These are phyloP conservation scores for Alternaria ethzedia DNA, from an alignment of 2,329 filamentous ascomycete genomes.

Conservation along the genomic window DNA sequence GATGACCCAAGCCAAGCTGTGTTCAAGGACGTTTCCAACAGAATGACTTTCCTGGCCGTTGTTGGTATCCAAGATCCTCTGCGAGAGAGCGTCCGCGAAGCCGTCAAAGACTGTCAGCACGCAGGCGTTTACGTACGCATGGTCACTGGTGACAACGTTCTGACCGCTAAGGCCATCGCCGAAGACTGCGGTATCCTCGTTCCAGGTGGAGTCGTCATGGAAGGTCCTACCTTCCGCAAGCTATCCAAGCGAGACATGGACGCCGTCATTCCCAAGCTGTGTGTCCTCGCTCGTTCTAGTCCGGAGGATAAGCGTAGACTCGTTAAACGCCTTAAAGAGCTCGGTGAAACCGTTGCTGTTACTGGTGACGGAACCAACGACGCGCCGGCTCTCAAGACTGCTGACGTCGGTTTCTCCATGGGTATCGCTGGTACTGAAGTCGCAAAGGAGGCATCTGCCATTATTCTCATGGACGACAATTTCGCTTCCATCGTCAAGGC, in stretches of 20 bases:
- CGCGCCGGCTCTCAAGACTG: conserved; percentile 79
- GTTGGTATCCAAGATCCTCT: conserved; percentile 85
- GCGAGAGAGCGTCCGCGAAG: conserved; percentile 74
- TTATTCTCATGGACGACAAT: conserved; percentile 88
- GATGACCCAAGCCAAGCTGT: conserved; percentile 68
- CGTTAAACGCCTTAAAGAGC: conserved; percentile 67
- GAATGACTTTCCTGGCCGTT: conserved; percentile 76
- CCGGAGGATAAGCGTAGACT: conserved; percentile 73
- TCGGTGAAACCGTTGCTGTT: conserved; percentile 79
- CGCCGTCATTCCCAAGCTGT: conserved; percentile 65
- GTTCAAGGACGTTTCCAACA: conserved; percentile 71
- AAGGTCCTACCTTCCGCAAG: conserved; percentile 79
- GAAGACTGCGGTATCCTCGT: conserved; percentile 78
- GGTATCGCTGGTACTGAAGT: conserved; percentile 84
- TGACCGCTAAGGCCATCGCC: conserved; percentile 80
- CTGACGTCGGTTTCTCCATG: conserved; percentile 86
- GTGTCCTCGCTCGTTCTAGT: conserved; percentile 72
- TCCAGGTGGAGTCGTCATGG: conserved; percentile 74
- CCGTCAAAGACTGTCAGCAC: conserved; percentile 74
- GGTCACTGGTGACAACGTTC: conserved; percentile 83
- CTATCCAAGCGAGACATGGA: conserved; percentile 66
- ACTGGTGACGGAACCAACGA: conserved; percentile 87
- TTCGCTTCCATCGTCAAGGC: conserved; percentile 87
- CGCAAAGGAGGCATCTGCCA: conserved; percentile 83
- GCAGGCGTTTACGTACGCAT: conserved; percentile 83